Base-by-base conservation (phyloP, 805 yeast genomes). In the Myxozyma vanderwaltii region DNA sequence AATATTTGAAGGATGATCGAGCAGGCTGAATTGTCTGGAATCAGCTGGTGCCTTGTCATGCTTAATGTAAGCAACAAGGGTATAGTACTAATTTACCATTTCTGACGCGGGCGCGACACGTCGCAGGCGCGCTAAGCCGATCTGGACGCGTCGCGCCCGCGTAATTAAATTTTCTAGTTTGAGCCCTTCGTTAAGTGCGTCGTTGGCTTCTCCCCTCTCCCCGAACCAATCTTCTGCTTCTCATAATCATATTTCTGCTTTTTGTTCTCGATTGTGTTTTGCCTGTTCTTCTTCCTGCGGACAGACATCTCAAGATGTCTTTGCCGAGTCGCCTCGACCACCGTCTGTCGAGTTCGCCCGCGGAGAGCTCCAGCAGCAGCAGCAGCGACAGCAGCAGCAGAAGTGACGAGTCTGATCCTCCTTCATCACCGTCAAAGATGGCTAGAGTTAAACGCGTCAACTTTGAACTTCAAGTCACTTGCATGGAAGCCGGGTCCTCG, bases 371-470 rank as follows among this genome's bases (percentile, higher is more conserved):
- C 43, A 38, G 43, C 19, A n/a, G 43, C 21, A 21, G 8, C n/a
- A 47, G n/a, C n/a, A n/a, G n/a, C n/a, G n/a, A 19, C 23, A 47
- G 29, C 41, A 47, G 29, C 17, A n/a, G 15, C 13, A 21, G 8
- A 15, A 5, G n/a, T 13, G 31, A 36, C 21, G 33, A 36, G 15
- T n/a, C 1, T 13, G 52, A 48, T 23, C 43, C 23, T 8, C 52
- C 52, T 23, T 48, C 52, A 7, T 48, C 52, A 19, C 56, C 59
- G 29, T 50, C 54, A 10, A 39, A 38, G 31, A 33, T 36, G 29
- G 13, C 13, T 31, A 48, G 23, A 24, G 33, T 24, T 12, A 58
- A 58, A 23, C 57, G 61, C 36, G 63, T 59, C 49, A 59, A 59
- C 50, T 59, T 59, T 27, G 45, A 60, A n/a, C 29, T 47, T n/a